phyloP scores from a whole-genome alignment of 176 grass and related monocot species.

The Oropetium thomaeum region DNA sequence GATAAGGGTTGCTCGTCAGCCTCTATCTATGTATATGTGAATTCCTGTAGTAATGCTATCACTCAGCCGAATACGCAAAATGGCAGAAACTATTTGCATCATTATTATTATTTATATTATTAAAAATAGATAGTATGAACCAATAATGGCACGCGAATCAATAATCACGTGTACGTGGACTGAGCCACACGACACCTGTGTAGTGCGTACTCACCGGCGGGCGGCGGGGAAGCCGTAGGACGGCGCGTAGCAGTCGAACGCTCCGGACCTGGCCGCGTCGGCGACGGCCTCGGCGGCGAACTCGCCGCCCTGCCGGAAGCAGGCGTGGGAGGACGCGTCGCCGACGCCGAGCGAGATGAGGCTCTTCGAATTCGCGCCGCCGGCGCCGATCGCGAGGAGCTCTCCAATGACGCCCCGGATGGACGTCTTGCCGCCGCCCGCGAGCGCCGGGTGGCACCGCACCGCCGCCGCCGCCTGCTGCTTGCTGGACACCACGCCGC shows the following conservation, averaged over 20 bases:
- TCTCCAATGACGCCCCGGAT: constrained; percentile 68
- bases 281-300: constrained; percentile 55
- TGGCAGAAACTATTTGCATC: too few relatives aligned
- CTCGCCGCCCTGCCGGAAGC: constrained; percentile 61
- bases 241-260: constrained; percentile 81
- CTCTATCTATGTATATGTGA: too few relatives aligned
- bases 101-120: too few relatives aligned
- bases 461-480: not conserved
- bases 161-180: not conserved
- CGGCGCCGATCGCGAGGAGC: constrained; percentile 26
- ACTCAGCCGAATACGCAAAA: too few relatives aligned
- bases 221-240: constrained; percentile 61
- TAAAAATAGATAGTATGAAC: too few relatives aligned
- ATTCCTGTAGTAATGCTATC: too few relatives aligned
- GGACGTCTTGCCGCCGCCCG: constrained; percentile 57
- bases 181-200: too few relatives aligned
- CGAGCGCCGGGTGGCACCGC: constrained; percentile 67
- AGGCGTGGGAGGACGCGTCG: constrained; percentile 64
- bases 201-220: constrained; percentile 47
- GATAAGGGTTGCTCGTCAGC: too few relatives aligned
- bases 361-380: constrained; percentile 12
- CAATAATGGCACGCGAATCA: not conserved
- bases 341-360: constrained; percentile 89
- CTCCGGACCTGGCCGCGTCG: constrained; percentile 33
- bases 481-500: not conserved